Percentiles rank a stretch among this genome's conserved stretches.
Conservation (phyloP, 2,329 filamentous ascomycete genomes). For the Fusarium fracticaudum region DNA sequence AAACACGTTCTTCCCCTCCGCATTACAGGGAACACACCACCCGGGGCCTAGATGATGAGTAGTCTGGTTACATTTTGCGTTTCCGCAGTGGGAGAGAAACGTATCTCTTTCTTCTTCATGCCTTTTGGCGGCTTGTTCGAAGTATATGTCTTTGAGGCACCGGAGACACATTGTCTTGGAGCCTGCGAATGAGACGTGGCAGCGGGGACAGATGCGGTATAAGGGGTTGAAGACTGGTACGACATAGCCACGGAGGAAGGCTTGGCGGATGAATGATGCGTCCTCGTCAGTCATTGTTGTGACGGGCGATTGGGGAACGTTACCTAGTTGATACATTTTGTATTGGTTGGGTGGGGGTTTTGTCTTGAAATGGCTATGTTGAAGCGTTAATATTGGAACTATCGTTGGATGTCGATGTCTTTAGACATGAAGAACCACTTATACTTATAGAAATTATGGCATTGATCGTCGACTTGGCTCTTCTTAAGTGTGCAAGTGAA, state of each 20-base stretch:
- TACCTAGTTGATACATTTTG: neutral
- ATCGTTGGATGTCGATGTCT: no score
- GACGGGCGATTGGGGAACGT: neutral
- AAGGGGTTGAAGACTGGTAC: slow-evolving; percentile 6
- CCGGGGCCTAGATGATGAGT: slow-evolving; percentile 34
- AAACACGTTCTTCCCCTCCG: neutral
- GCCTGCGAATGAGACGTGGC: neutral
- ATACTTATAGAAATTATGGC: neutral
- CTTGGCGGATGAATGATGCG: slow-evolving; percentile 1
- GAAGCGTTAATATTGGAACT: neutral
- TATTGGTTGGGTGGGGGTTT: neutral
- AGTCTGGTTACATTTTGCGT: neutral
- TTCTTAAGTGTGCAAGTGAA: neutral
- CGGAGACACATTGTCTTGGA: neutral
- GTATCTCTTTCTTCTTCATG: neutral
- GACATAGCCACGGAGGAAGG: slow-evolving; percentile 16
- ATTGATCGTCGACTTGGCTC: accelerated
- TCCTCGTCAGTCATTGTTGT: neutral
- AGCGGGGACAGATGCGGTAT: slow-evolving; percentile 2
- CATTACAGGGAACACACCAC: slow-evolving; percentile 32
- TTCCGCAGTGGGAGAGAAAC: neutral
- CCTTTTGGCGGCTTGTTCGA: neutral
- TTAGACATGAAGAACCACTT: neutral
- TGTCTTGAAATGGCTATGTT: neutral
- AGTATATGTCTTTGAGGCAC: neutral